Conservation (phyloP, 345 rosid species). For the Populus tremula region DNA sequence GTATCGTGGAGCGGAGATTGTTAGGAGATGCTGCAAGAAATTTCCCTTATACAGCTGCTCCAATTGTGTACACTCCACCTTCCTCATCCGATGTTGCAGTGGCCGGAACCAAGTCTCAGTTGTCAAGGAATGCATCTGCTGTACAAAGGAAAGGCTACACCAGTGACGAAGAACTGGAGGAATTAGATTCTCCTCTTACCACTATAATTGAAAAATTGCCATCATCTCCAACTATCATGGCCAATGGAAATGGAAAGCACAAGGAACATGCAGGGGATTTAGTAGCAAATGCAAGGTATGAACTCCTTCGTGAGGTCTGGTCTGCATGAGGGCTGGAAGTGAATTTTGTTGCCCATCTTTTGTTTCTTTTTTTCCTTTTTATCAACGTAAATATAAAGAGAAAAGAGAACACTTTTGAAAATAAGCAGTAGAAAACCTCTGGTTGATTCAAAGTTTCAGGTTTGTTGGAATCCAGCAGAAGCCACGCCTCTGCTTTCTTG, state of each 20-base stretch:
- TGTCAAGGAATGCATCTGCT: conserved; percentile 53
- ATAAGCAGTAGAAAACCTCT: not conserved
- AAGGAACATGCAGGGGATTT: conserved; percentile 13
- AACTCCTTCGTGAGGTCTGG: conserved; percentile 89
- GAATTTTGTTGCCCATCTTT: conserved; percentile 8
- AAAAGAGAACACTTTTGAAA: not conserved
- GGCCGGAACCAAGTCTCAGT: conserved; percentile 38
- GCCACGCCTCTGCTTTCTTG: conserved; percentile 6
- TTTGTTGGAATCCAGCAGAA: conserved; percentile 8
- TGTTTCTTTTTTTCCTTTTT: not conserved
- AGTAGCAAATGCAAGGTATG: conserved; percentile 55
- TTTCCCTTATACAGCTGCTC: conserved; percentile 74
- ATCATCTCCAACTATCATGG: conserved; percentile 25
- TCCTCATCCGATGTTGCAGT: conserved; percentile 55
- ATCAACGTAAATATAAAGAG: conserved; percentile 5
- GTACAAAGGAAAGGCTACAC: conserved; percentile 90
- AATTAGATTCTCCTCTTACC: conserved; percentile 70
- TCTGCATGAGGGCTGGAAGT: conserved; percentile 27
- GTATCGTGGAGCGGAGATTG: conserved; percentile 52
- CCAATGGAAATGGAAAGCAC: conserved; percentile 37
- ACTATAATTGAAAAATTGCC: conserved; percentile 50
- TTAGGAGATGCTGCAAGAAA: conserved; percentile 46
- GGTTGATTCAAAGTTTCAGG: conserved; percentile 5
- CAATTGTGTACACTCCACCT: conserved; percentile 60
- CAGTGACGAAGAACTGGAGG: conserved; percentile 87